Evolutionary conservation across 768 basidiomycete genomes (phyloP), one percentile per base, ranked within the genome.

Genomic region (Cystofilobasidium ferigula): DNA sequence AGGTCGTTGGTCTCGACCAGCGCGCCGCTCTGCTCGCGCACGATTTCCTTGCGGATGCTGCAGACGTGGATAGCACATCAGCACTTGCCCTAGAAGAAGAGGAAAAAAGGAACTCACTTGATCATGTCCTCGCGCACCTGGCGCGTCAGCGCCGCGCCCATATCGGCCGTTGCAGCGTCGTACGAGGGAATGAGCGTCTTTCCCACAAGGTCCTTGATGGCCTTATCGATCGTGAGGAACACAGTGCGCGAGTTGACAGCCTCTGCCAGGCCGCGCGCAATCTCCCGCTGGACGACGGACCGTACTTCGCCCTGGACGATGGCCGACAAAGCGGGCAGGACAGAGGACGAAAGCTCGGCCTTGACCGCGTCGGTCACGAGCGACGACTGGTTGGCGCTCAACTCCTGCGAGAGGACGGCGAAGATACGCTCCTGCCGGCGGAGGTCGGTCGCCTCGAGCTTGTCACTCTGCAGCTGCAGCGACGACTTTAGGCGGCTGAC

Each of bases 31-130:
- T 67, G 64, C 42, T 67, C 64, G 26, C 42, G 16, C 24, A 64
- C 57, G 63, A 64, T 32, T 26, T 67, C 64, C 64, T 67, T 67
- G 18, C 59, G 47, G 40, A 67, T 67, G 30, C 64, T 66, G 59
- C 12, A 24, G 2, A 36, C 18, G 32, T 3, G 26, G 12, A 34
- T 10, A n/a, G 40, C 20, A 12, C 24, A 45, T 35, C 18, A 47
- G 28, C 34, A 35, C 42, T 24, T 42, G 34, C 4, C 7, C 57
- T 45, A 6, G 14, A 9, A 24, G n/a, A 57, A 18, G 26, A 10
- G 20, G 28, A 14, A 47, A 20, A 40, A 16, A 2, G n/a, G 16
- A 3, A 61, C 64, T 32, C n/a, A 60, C 64, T 36, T 48, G 48
- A 47, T 47, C 64, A 67, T 67, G 24, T 67, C 64, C 34, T 58